Conservation (phyloP, 768 basidiomycete genomes). For the Boletus pseudopeckii region DNA sequence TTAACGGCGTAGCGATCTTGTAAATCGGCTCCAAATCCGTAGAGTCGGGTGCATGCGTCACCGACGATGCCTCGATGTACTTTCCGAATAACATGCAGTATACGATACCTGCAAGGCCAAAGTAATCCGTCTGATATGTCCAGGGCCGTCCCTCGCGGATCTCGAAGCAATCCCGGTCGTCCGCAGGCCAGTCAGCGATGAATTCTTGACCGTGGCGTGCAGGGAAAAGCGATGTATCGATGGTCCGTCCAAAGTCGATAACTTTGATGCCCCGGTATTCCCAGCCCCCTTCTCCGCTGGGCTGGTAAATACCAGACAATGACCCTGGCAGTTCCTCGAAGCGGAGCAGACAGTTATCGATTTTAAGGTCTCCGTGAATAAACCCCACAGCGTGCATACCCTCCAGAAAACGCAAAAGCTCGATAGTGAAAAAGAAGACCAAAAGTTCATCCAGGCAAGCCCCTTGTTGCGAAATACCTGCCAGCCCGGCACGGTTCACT, state of each 20-base stretch:
- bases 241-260: slow-evolving; percentile 96
- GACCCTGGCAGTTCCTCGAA: slow-evolving; percentile 78
- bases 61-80: slow-evolving; percentile 78
- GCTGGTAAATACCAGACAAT: slow-evolving; percentile 77
- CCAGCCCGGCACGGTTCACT: slow-evolving; percentile 76
- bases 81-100: slow-evolving; percentile 97
- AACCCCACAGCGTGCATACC: slow-evolving; percentile 78
- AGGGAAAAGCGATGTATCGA: slow-evolving; percentile 84
- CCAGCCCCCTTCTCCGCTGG: slow-evolving; percentile 83
- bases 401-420: slow-evolving; percentile 80
- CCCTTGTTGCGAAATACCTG: slow-evolving; percentile 76
- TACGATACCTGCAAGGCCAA: slow-evolving; percentile 89
- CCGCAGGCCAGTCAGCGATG: slow-evolving; percentile 82
- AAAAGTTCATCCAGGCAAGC: slow-evolving; percentile 89
- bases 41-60: slow-evolving; percentile 36
- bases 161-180: slow-evolving; percentile 91
- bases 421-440: slow-evolving; percentile 92
- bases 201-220: slow-evolving; percentile 63
- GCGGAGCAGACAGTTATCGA: slow-evolving; percentile 96
- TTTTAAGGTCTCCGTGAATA: slow-evolving; percentile 98
- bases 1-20: slow-evolving; percentile 75
- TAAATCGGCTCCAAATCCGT: slow-evolving; percentile 39
- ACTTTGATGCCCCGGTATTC: slow-evolving; percentile 80
- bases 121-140: slow-evolving; percentile 97
- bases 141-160: slow-evolving; percentile 79